phyloP scores from a whole-genome alignment of 2,329 filamentous ascomycete species.

The Microdochium nivale region DNA sequence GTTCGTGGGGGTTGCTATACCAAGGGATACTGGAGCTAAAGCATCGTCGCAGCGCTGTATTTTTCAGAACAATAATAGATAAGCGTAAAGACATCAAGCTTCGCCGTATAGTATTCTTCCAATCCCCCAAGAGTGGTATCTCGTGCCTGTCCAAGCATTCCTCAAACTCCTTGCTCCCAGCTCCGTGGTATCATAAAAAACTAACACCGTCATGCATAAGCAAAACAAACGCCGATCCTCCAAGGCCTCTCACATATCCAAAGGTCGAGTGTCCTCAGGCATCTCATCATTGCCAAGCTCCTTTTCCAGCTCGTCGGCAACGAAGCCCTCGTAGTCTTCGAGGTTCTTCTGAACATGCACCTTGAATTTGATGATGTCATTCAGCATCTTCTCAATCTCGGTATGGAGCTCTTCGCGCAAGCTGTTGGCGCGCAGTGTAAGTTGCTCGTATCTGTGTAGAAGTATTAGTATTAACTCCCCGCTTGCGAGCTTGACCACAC shows the following conservation, averaged over 20 bases:
- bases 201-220: not conserved
- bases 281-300: slow-evolving; percentile 61
- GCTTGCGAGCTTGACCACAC: not conserved
- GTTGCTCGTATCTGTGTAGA: slow-evolving; percentile 67
- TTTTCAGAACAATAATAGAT: too few relatives aligned
- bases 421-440: slow-evolving; percentile 74
- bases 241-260: slow-evolving; percentile 30
- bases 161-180: not conserved
- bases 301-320: slow-evolving; percentile 85
- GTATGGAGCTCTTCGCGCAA: slow-evolving; percentile 97
- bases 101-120: not conserved
- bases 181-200: not conserved
- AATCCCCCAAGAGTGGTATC: not conserved
- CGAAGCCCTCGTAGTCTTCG: slow-evolving; percentile 90
- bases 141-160: not conserved
- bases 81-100: too few relatives aligned
- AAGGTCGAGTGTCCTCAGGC: slow-evolving; percentile 41
- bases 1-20: too few relatives aligned
- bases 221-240: not conserved
- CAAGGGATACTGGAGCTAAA: too few relatives aligned
- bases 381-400: slow-evolving; percentile 90
- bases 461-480: not conserved
- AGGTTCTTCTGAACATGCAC: slow-evolving; percentile 89
- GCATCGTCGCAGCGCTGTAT: too few relatives aligned
- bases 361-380: slow-evolving; percentile 98